These are phyloP conservation scores for Camellia sinensis DNA, from an alignment of 148 eudicot genomes.

Conservation along the genomic window DNA sequence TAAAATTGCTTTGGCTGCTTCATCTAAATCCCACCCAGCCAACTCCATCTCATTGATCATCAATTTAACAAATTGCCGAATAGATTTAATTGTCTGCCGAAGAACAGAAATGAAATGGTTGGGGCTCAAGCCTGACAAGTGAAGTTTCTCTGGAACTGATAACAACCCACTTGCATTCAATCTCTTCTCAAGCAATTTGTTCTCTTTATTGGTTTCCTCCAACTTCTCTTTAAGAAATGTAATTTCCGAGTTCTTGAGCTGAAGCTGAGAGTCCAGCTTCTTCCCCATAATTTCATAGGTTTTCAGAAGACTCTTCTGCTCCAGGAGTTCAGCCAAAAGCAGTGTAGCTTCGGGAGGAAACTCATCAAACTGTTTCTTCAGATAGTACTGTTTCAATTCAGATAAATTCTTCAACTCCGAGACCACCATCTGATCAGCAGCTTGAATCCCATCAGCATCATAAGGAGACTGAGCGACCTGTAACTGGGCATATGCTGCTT, in stretches of 20 bases:
- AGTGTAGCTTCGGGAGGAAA: constrained; percentile 57
- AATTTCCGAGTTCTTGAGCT: constrained; percentile 75
- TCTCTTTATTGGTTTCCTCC: constrained; percentile 60
- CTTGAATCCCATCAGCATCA: constrained; percentile 72
- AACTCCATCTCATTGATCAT: constrained; percentile 66
- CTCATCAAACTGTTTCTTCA: constrained; percentile 64
- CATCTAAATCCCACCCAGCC: constrained; percentile 77
- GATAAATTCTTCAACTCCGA: constrained; percentile 67
- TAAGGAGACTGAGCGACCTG: constrained; percentile 84
- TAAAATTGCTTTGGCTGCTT: constrained; percentile 60
- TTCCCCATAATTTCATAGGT: constrained; percentile 65
- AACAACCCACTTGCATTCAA: constrained; percentile 69
- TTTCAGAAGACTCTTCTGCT: constrained; percentile 59
- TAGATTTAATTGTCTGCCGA: constrained; percentile 54
- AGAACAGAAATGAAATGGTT: constrained; percentile 64
- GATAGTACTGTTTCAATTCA: constrained; percentile 62
- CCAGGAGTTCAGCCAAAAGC: constrained; percentile 61
- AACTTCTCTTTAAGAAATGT: constrained; percentile 65
- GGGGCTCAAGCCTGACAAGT: constrained; percentile 54
- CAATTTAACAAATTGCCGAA: constrained; percentile 58
- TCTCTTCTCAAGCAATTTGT: constrained; percentile 62
- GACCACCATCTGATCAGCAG: constrained; percentile 64
- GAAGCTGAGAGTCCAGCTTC: constrained; percentile 63
- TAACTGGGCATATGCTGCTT: constrained; percentile 82
- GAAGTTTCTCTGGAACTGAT: constrained; percentile 50